phyloP scores from a whole-genome alignment of 768 basidiomycete genomes.

The Gloeostereum incarnatum region DNA sequence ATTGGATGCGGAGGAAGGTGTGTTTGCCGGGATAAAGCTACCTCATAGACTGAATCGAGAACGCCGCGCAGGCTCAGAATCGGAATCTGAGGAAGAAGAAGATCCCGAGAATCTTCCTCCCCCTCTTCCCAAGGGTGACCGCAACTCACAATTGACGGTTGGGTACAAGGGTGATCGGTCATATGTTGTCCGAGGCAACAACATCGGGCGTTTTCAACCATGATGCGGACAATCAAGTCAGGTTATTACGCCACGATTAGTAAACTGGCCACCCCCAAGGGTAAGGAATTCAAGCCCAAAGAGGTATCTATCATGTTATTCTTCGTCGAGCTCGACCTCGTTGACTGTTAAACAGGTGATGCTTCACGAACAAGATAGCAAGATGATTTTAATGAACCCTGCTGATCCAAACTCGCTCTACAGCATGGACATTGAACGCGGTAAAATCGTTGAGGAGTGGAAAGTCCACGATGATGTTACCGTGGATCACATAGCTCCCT shows the following conservation, averaged over 20 bases:
- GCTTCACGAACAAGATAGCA: slow-evolving; percentile 93
- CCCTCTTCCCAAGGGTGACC: slow-evolving; percentile 41
- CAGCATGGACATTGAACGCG: slow-evolving; percentile 87
- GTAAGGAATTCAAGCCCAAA: slow-evolving; percentile 76
- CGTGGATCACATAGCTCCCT: slow-evolving; percentile 86
- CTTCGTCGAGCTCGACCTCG: slow-evolving; percentile 3
- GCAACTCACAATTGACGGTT: slow-evolving; percentile 85
- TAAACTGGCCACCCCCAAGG: slow-evolving; percentile 70
- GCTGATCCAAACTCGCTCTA: slow-evolving; percentile 73
- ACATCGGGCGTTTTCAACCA: slow-evolving; percentile 88
- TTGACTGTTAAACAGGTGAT: slow-evolving; percentile 54
- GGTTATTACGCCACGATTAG: slow-evolving; percentile 85
- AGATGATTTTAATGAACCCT: slow-evolving; percentile 91
- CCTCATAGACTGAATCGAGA: slow-evolving; percentile 26
- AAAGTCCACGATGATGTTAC: slow-evolving; percentile 86
- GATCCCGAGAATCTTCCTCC: slow-evolving; percentile 29
- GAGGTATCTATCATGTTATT: slow-evolving; percentile 44
- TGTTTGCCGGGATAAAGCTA: slow-evolving; percentile 13
- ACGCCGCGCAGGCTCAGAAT: slow-evolving; percentile 26
- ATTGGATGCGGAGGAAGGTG: slow-evolving; percentile 58
- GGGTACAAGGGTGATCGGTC: slow-evolving; percentile 95
- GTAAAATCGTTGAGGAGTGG: slow-evolving; percentile 98
- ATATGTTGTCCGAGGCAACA: slow-evolving; percentile 86
- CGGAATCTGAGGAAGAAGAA: slow-evolving; percentile 21
- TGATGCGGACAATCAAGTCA: slow-evolving; percentile 57